Conservation (phyloP, 2,329 filamentous ascomycete genomes). For the Grosmannia huntii region DNA sequence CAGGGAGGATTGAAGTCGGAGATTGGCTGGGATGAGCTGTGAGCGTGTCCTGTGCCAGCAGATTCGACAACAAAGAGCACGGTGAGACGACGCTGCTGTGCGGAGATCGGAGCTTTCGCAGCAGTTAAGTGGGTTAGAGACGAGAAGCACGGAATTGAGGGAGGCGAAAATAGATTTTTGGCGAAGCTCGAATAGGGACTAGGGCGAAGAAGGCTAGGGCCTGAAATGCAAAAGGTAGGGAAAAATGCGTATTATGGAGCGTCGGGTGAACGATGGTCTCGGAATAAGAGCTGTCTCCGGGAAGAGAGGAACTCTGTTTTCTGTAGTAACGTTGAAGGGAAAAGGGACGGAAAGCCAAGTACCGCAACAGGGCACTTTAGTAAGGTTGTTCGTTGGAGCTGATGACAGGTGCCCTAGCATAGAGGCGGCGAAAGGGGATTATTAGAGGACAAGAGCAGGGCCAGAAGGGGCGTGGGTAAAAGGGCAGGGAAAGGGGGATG, state of each 20-base stretch:
- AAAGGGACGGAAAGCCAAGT: background rate
- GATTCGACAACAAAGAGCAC: background rate
- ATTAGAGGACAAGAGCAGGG: background rate
- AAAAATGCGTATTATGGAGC: background rate
- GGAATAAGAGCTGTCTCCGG: background rate
- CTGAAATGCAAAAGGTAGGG: background rate
- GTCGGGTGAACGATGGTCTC: background rate
- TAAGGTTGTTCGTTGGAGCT: background rate
- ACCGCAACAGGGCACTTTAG: background rate
- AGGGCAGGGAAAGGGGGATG: background rate
- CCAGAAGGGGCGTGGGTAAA: background rate
- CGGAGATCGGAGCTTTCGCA: background rate
- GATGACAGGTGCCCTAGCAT: background rate
- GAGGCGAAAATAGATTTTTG: background rate
- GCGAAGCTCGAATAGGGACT: background rate
- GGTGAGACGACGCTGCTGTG: background rate
- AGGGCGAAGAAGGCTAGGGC: background rate
- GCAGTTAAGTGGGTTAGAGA: background rate
- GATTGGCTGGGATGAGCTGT: background rate
- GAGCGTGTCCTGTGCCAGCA: background rate
- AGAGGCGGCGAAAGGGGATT: background rate
- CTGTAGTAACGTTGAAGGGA: background rate
- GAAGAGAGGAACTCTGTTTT: background rate
- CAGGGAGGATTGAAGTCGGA: background rate
- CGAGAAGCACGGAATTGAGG: background rate